A percentile compares a stretch with the other conserved stretches of the same genome.
Conservation (phyloP, 305 asterid species). For the Salvia sclarea region DNA sequence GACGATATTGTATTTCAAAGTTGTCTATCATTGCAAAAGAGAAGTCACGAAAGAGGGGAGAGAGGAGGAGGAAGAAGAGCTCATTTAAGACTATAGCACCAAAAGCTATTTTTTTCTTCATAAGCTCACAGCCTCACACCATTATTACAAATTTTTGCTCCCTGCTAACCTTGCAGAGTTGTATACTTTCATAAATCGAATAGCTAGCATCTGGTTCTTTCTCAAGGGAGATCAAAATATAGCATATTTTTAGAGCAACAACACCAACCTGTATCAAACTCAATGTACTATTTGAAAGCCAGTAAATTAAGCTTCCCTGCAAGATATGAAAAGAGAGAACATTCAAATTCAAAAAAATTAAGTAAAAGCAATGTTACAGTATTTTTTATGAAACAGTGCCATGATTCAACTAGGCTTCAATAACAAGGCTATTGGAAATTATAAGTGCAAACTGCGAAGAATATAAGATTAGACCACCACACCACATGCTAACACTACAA, state of each 20-base stretch:
- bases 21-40: neutral
- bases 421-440: slow-evolving; percentile 12
- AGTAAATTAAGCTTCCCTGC: slow-evolving; percentile 87
- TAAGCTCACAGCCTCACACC: neutral
- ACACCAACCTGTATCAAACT: slow-evolving; percentile 64
- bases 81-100: too few species aligned
- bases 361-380: slow-evolving; percentile 6
- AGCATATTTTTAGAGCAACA: slow-evolving; percentile 1
- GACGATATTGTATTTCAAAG: neutral
- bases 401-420: slow-evolving; percentile 8
- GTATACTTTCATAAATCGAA: neutral
- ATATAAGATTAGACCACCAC: neutral
- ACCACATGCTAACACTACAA: slow-evolving; percentile 1
- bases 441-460: neutral
- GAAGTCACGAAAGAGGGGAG: neutral
- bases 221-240: slow-evolving; percentile 11
- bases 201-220: slow-evolving; percentile 9
- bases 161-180: neutral
- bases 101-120: too few species aligned
- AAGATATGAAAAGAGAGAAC: slow-evolving; percentile 33
- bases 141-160: neutral
- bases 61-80: neutral
- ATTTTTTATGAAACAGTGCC: slow-evolving; percentile 18
- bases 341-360: slow-evolving; percentile 21
- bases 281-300: slow-evolving; percentile 78